These are phyloP conservation scores for Aspergillus intermedius DNA, from an alignment of 2,329 filamentous ascomycete species.

Conservation along the genomic window DNA sequence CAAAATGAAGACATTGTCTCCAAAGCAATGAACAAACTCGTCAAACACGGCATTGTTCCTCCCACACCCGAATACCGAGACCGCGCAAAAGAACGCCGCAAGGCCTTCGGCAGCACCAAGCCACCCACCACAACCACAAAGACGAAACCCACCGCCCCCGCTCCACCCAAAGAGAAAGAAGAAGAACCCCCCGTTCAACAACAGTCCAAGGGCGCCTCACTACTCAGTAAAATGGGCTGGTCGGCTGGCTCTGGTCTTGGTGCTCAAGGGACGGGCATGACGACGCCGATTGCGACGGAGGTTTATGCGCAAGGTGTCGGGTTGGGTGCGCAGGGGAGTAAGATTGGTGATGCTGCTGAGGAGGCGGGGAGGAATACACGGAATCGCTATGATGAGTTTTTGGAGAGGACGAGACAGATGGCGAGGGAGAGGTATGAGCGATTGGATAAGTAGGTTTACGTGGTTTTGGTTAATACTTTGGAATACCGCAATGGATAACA, in stretches of 20 bases:
- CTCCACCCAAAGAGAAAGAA: slow-evolving; percentile 26
- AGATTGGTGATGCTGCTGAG: slow-evolving; percentile 43
- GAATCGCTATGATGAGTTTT: slow-evolving; percentile 42
- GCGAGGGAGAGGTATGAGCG: slow-evolving; percentile 44
- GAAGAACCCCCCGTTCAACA: slow-evolving; percentile 21
- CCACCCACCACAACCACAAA: slow-evolving; percentile 10
- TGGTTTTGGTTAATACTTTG: not conserved
- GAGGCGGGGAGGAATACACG: slow-evolving; percentile 45
- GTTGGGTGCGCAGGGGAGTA: slow-evolving; percentile 43
- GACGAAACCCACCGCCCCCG: slow-evolving; percentile 12
- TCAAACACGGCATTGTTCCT: slow-evolving; percentile 36
- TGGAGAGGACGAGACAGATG: slow-evolving; percentile 42
- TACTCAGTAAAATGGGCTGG: slow-evolving; percentile 49
- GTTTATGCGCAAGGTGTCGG: slow-evolving; percentile 47
- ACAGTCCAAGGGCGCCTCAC: slow-evolving; percentile 44
- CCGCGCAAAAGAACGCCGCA: slow-evolving; percentile 40
- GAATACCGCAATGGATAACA: not conserved
- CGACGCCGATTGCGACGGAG: slow-evolving; percentile 42
- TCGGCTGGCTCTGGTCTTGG: slow-evolving; percentile 43
- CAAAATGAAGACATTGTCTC: slow-evolving; percentile 44
- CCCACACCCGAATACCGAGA: slow-evolving; percentile 39
- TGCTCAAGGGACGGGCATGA: slow-evolving; percentile 43
- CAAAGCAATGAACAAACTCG: slow-evolving; percentile 36
- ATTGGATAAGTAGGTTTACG: slow-evolving; percentile 22
- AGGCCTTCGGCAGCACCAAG: slow-evolving; percentile 36